Evolutionary conservation across 2,329 filamentous ascomycete species (phyloP).

Genomic region (Zymoseptoria crescenta): DNA sequence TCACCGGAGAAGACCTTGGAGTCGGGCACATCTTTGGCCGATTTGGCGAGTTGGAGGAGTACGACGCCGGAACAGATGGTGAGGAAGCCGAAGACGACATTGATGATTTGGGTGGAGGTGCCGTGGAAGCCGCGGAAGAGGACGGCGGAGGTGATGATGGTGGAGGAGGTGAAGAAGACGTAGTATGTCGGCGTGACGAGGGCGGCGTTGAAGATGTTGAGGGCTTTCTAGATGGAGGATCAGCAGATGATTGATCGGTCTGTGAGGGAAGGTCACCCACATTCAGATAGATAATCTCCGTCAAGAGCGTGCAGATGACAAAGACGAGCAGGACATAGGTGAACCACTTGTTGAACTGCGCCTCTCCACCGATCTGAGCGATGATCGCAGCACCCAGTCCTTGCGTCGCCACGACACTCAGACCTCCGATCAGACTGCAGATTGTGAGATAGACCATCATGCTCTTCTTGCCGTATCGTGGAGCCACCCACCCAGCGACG

Average conservation of each 20-base stretch:
- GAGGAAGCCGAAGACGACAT: constrained; percentile 86
- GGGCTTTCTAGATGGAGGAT: constrained; percentile 68
- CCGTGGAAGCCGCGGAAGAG: constrained; percentile 93
- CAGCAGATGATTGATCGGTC: constrained; percentile 5
- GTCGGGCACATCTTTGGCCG: constrained; percentile 93
- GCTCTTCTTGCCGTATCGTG: constrained; percentile 86
- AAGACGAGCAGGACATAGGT: constrained; percentile 87
- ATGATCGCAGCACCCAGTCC: constrained; percentile 86
- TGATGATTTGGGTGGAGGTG: constrained; percentile 68
- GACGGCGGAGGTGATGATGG: constrained; percentile 87
- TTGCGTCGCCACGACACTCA: constrained; percentile 92
- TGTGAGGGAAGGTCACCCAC: constrained; percentile 49
- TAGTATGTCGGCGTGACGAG: constrained; percentile 98
- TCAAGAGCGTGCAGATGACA: constrained; percentile 78
- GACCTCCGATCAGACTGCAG: constrained; percentile 86
- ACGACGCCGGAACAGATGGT: constrained; percentile 91
- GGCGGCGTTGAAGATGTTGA: constrained; percentile 94
- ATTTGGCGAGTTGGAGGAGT: constrained; percentile 91
- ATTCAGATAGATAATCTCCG: constrained; percentile 92
- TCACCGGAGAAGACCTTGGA: constrained; percentile 86
- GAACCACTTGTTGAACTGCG: constrained; percentile 97
- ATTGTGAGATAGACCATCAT: constrained; percentile 98
- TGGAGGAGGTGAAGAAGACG: constrained; percentile 93
- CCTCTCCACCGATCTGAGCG: constrained; percentile 69
- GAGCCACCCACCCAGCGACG: constrained; percentile 71